Evolutionary conservation across 768 basidiomycete species (phyloP).

Genomic region (Lactarius evosmus): DNA sequence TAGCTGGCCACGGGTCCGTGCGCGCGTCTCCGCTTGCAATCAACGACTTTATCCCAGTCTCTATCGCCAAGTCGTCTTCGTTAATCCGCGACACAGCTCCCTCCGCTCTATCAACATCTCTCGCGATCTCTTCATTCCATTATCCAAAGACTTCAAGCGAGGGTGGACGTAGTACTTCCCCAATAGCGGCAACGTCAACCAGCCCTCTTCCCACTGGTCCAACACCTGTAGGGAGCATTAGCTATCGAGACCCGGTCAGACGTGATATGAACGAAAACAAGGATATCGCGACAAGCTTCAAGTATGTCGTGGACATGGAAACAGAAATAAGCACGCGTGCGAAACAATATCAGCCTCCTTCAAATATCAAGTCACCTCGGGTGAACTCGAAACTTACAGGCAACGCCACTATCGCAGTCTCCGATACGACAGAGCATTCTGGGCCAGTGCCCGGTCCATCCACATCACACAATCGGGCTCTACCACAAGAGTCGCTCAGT

Average conservation of each 20-base stretch:
- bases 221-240: slow-evolving; percentile 20
- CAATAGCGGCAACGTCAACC: slow-evolving; percentile 14
- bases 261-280: slow-evolving; percentile 47
- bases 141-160: slow-evolving; percentile 42
- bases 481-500: slow-evolving; percentile 18
- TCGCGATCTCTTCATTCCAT: slow-evolving; percentile 57
- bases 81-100: slow-evolving; percentile 36
- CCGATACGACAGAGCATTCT: background rate
- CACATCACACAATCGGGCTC: slow-evolving; percentile 11
- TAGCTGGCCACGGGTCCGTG: slow-evolving; percentile 5
- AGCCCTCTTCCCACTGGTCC: slow-evolving; percentile 12
- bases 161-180: slow-evolving; percentile 24
- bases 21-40: slow-evolving; percentile 39
- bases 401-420: slow-evolving; percentile 10
- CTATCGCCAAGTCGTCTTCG: slow-evolving; percentile 40
- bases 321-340: slow-evolving; percentile 33
- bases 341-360: slow-evolving; percentile 20
- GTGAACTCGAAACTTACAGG: slow-evolving; percentile 21
- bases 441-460: slow-evolving; percentile 13
- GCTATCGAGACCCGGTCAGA: slow-evolving; percentile 38
- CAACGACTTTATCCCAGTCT: slow-evolving; percentile 55
- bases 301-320: slow-evolving; percentile 45
- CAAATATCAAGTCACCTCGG: slow-evolving; percentile 12
- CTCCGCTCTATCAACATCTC: slow-evolving; percentile 70
- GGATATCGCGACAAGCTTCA: slow-evolving; percentile 48